Evolutionary conservation across 225 moss, liverwort and hornwort species (phyloP).

Genomic region (Marchantia paleacea): DNA sequence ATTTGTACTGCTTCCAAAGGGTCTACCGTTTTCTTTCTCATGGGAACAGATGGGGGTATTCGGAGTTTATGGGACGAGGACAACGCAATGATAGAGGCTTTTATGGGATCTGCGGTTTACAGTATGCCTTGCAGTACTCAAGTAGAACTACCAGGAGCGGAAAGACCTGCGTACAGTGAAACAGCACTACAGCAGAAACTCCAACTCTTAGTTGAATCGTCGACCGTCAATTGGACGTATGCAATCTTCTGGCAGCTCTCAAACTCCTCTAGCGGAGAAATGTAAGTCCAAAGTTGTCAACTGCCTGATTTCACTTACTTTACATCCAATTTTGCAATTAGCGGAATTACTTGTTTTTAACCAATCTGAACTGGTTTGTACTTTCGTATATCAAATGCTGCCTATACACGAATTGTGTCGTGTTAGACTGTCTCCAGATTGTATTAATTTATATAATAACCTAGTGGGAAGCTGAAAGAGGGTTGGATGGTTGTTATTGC

Average conservation of each 20-base stretch:
- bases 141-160: slow-evolving; percentile 28
- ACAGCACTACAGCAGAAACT: slow-evolving; percentile 46
- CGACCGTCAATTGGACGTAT: slow-evolving; percentile 58
- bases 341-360: no score
- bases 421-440: no score
- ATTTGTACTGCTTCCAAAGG: no score
- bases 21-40: not conserved
- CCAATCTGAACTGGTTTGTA: no score
- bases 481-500: no score
- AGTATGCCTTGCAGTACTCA: slow-evolving; percentile 36
- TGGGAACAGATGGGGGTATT: slow-evolving; percentile 39
- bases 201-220: slow-evolving; percentile 50
- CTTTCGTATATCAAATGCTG: no score
- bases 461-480: no score
- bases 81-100: slow-evolving; percentile 65
- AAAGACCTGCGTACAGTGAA: slow-evolving; percentile 44
- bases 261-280: slow-evolving; percentile 36
- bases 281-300: slow-evolving; percentile 31
- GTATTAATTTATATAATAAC: no score
- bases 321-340: no score
- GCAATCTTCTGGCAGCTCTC: slow-evolving; percentile 68
- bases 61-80: slow-evolving; percentile 59
- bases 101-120: slow-evolving; percentile 55
- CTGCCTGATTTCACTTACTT: not conserved
- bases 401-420: no score